phyloP scores from a whole-genome alignment of 2,329 filamentous ascomycete genomes.

The Fusarium nelsonii region DNA sequence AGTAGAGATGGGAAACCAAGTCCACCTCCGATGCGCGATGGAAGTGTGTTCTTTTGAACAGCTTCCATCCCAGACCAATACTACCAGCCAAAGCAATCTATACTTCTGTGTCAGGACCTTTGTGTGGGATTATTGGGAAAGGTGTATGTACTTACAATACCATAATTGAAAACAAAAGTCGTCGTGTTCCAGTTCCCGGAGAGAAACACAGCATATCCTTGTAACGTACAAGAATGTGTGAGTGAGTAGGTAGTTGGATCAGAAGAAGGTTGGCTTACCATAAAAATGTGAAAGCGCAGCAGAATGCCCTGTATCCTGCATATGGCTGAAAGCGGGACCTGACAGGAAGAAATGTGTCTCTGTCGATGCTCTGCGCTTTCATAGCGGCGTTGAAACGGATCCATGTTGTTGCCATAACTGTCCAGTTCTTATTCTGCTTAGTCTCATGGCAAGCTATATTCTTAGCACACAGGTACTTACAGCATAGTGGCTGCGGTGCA shows the following conservation, averaged over 20 bases:
- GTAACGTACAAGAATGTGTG: not conserved
- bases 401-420: not conserved
- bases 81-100: not conserved
- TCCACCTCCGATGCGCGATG: not conserved
- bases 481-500: constrained; percentile 2
- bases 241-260: no score
- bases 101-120: not conserved
- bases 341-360: not conserved
- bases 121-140: accelerated
- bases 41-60: not conserved
- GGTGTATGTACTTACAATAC: accelerated
- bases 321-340: not conserved
- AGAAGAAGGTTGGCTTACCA: not conserved
- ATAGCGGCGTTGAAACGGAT: constrained; percentile 2
- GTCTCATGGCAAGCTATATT: not conserved
- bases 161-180: not conserved
- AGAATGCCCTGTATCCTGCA: not conserved
- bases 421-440: not conserved
- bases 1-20: not conserved
- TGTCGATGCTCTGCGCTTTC: not conserved
- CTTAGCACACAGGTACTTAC: not conserved
- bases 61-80: not conserved
- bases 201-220: not conserved
- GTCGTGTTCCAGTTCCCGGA: not conserved
- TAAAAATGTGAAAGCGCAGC: not conserved